Evolutionary conservation across 2,329 filamentous ascomycete species (phyloP), one percentile per base, ranked within the genome.

Genomic region (Aspergillus pseudotamarii): DNA sequence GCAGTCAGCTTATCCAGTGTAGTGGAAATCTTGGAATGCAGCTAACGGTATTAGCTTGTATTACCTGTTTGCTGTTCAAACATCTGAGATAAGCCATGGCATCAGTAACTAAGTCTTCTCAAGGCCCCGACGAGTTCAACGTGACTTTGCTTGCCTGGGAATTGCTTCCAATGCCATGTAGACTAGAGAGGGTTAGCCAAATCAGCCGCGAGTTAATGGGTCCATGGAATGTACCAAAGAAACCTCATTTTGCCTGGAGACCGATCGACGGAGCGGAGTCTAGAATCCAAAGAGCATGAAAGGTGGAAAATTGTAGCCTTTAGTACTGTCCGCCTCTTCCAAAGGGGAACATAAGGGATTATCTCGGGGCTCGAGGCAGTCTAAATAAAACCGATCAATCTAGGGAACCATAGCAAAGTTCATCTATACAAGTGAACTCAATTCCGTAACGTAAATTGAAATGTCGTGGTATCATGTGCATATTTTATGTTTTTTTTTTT

Each of bases 141-240:
- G 10, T 23, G 32, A 21, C 9, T 12, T 3, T 34, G 28, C 63
- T 66, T 54, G 71, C 65, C 19, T 63, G 63, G 38, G 66, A 64
- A 48, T 72, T 71, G 34, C 64, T 68, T 14, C 71, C 71, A 43
- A 61, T 55, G 38, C 71, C 71, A 66, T 73, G 72, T 11, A 73
- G 62, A 58, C 71, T 65, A 41, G 19, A 6, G 9, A 5, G 9
- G 16, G 48, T 51, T 32, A 51, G 16, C 48, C 26, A 12, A 21
- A 14, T 11, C 14, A 46, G 26, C n/a, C 28, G 12, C 21, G 12
- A 34, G 10, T 32, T 11, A 3, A 3, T 3, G 28, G 16, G 48
- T 11, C 19, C 16, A 19, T 2, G 28, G 12, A 26, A 32, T 32
- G 28, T 51, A 51, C 48, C 48, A 51, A 14, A 51, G 48, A 34